Conservation (phyloP, 2,329 filamentous ascomycete species). For the Alternaria tenuissima region DNA sequence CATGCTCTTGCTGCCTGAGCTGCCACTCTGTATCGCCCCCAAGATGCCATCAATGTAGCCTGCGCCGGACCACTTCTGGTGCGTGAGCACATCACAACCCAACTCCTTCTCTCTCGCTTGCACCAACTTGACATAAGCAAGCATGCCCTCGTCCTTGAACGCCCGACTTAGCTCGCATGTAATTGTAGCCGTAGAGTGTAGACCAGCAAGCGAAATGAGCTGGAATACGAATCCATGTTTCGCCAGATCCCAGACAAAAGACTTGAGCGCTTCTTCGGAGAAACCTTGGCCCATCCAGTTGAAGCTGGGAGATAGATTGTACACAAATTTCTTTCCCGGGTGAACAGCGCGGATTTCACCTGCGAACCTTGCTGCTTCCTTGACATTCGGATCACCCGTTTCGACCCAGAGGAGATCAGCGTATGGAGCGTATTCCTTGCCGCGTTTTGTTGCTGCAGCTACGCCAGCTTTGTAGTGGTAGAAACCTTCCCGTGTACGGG, state of each 20-base stretch:
- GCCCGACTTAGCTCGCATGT: constrained; percentile 77
- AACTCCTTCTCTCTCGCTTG: constrained; percentile 90
- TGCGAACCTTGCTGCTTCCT: constrained; percentile 78
- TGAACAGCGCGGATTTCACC: constrained; percentile 73
- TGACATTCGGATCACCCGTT: constrained; percentile 86
- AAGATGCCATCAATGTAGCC: constrained; percentile 87
- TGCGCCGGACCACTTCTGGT: constrained; percentile 86
- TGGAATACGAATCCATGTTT: constrained; percentile 78
- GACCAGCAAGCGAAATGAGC: constrained; percentile 69
- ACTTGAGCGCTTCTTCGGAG: constrained; percentile 79
- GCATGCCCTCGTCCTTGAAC: constrained; percentile 93
- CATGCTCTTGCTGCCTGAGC: constrained; percentile 90
- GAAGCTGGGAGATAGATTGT: constrained; percentile 96
- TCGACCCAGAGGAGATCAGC: constrained; percentile 98
- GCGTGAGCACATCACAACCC: constrained; percentile 89
- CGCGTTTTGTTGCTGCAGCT: constrained; percentile 87
- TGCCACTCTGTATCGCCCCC: constrained; percentile 89
- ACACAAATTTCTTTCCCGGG: constrained; percentile 89
- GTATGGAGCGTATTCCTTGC: constrained; percentile 88
- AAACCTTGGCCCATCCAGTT: constrained; percentile 99
- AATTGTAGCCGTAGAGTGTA: constrained; percentile 71
- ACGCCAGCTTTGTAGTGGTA: constrained; percentile 91
- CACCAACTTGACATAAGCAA: constrained; percentile 94
- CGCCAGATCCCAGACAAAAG: constrained; percentile 96
- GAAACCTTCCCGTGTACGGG: constrained; percentile 90